Base-by-base conservation (phyloP, 345 rosid species). In the Microthlaspi erraticum region DNA sequence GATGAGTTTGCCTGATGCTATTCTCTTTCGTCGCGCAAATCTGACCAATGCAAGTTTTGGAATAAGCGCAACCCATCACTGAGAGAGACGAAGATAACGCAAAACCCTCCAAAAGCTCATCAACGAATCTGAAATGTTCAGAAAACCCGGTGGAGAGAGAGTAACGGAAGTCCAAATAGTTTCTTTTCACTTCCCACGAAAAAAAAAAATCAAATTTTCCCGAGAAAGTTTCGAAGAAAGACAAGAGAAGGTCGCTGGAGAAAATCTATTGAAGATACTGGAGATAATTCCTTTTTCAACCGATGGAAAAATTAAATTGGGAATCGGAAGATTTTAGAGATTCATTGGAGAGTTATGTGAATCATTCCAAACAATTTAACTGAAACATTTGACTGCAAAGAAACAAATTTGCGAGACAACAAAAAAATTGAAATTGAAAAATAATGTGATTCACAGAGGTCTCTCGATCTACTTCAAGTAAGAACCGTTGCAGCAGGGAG, bases 41-140 rank as follows among this genome's bases (percentile, higher is more conserved):
- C 81, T 89, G 90, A 69, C 99, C 96, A 59, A 94, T 91, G 75
- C 99, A 94, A 58, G 90, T 87, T 76, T 95, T 84, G 14, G 99
- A 94, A 77, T 94, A 89, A 37, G 86, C 93, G 68, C 99, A 94
- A 51, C 99, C 99, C 99, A 94, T 94, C 34, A 77, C 81, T 75
- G 65, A 50, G 72, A 67, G 33, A 50, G 56, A 71, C 8, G 45
- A 36, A 13, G 43, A 18, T 11, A 62, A 33, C 38, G 38, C 46
- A 32, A 44, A 71, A 51, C 57, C 55, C 53, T 49, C 31, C 41
- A 54, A 37, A 66, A 52, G 29, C 53, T 79, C 80, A 77, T 68
- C 41, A 32, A 76, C 32, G 53, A 54, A 59, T 41, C 64, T 66
- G 5, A 42, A 39, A 33, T n/a, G 29, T 31, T 52, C 34, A 70